Base-by-base conservation (phyloP, 495 filamentous ascomycete genomes). In the Aspergillus cristatus region DNA sequence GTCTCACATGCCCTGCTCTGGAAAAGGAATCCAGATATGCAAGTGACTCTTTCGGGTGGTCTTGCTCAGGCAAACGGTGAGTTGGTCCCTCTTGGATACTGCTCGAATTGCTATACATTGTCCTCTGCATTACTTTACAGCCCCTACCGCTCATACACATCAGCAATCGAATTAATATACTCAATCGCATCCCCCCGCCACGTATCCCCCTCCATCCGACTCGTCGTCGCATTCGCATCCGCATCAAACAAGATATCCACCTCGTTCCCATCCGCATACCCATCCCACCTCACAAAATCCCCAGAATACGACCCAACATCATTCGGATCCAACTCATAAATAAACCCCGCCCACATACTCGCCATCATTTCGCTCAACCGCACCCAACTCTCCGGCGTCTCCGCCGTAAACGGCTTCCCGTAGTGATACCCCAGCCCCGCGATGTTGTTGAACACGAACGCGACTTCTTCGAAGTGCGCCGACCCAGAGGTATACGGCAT, bases 401-500 rank as follows among this genome's bases (percentile, higher is more conserved):
- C 62, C 17, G 30, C 65, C n/a, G 20, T 8, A 55, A 69, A 77
- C 38, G 59, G 76, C 46, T 37, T 63, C 15, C 57, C 58, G 62
- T 51, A 68, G 46, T 56, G 63, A 42, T 74, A 75, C 6, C 72
- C 71, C 14, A 60, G 40, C 1, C 72, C 68, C 1, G 60, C 46
- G 28, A 70, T 57, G 41, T 80, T 80, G 55, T 76, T 57, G 49
- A 79, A 79, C 18, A 76, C 76, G 50, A 73, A 76, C 1, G 73
- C 51, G 1, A 81, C 75, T 38, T 81, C 78, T 29, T 67, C 64
- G 43, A 79, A 78, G 44, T 81, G 78, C n/a, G 68, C 67, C 1
- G 62, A 68, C 6, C 72, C 70, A 4, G 48, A 42, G 1, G 56
- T 33, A 7, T 45, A 42, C 1, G 63, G 47, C 0, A 58, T 41